Evolutionary conservation across 2,329 filamentous ascomycete genomes (phyloP), one percentile per base, ranked within the genome.

Genomic region (Fusarium fujikuroi): DNA sequence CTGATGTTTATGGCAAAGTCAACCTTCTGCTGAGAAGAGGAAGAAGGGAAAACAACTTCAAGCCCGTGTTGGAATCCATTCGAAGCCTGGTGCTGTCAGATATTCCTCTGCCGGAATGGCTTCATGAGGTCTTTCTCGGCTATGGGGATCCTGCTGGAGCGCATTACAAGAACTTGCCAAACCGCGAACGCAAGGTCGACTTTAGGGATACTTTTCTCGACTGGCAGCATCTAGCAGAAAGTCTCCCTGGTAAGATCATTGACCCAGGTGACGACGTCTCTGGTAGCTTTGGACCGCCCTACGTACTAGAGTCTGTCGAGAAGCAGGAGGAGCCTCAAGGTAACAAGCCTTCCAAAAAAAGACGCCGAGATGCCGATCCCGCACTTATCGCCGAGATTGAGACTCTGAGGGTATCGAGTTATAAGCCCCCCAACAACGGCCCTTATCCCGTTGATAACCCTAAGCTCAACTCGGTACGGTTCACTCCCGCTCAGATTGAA

Each of bases 91-190:
- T 94, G 4, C 86, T 97, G 39, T 95, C 95, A 2, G 93, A 97
- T 76, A 91, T 95, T 25, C 93, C 93, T 11, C 87, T 98, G 60
- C 95, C 96, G 19, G 89, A 92, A 5, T 99, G 96, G 96, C 87
- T 99, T 47, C 94, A 97, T 78, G 96, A 98, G 75, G 95, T 98
- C 15, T 99, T 98, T 81, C 85, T 99, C n/a, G 96, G 96, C 7
- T 98, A 97, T 80, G 96, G 96, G 52, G 95, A 99, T 81, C 95
- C 96, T 65, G 89, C 94, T 36, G 92, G 93, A 66, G 96, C 96
- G 39, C 93, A 91, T 28, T 97, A 97, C 83, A 94, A 93, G 72
- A 92, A 94, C 57, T 84, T 99, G 21, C 84, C 93, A 3, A 96
- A 94, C 80, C 89, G 91, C 66, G 86, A 97, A 72, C 90, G 91